These are phyloP conservation scores for Aspergillus alliaceus DNA, from an alignment of 2,329 filamentous ascomycete genomes.

Conservation along the genomic window DNA sequence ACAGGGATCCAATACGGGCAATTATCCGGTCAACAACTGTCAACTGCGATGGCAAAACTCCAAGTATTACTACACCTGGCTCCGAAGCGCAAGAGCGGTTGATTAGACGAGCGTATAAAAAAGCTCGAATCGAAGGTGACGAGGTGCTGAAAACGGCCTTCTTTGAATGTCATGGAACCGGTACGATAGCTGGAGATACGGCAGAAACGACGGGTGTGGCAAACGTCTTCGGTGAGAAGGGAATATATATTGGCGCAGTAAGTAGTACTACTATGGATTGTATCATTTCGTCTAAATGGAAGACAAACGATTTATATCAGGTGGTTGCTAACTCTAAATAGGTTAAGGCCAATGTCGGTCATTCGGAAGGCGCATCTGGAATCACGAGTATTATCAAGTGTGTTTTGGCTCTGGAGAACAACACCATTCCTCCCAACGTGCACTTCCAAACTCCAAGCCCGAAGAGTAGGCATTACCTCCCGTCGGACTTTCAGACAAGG, in stretches of 20 bases:
- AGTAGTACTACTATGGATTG: neutral
- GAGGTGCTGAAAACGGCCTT: constrained; percentile 8
- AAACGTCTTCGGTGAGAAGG: constrained; percentile 11
- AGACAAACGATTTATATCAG: neutral
- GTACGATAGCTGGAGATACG: constrained; percentile 19
- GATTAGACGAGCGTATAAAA: constrained; percentile 9
- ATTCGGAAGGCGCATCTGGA: constrained; percentile 27
- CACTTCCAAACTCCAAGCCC: constrained; percentile 32
- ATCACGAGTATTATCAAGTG: constrained; percentile 28
- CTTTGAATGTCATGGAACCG: constrained; percentile 23
- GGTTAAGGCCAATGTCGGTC: constrained; percentile 31
- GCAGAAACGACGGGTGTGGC: constrained; percentile 16
- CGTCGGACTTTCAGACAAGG: neutral
- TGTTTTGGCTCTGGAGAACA: constrained; percentile 23
- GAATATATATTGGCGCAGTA: constrained; percentile 21
- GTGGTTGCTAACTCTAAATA: neutral
- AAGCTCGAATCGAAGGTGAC: constrained; percentile 4
- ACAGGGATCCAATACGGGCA: constrained; percentile 32
- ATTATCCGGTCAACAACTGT: constrained; percentile 32
- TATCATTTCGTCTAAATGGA: neutral
- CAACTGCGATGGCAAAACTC: constrained; percentile 31
- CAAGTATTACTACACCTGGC: constrained; percentile 18
- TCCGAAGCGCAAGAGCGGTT: constrained; percentile 13
- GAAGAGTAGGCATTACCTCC: constrained; percentile 9
- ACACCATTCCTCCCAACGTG: constrained; percentile 26